A percentile compares a stretch with the other conserved stretches of the same genome.
phyloP scores from a whole-genome alignment of 495 filamentous ascomycete species.

The Jackrogersella minutella region DNA sequence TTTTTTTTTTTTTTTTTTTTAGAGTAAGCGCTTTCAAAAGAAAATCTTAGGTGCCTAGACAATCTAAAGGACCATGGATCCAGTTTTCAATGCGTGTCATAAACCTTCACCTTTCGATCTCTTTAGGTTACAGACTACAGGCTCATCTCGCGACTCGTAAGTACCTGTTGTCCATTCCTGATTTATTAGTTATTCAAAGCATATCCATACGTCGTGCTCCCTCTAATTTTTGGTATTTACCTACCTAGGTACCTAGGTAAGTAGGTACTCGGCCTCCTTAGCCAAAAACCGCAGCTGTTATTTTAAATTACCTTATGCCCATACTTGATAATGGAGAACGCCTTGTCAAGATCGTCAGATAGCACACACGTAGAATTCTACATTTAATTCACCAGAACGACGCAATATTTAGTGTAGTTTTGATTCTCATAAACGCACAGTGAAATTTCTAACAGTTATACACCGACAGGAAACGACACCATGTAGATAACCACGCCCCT shows the following conservation, averaged over 20 bases:
- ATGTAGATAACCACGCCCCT: background rate
- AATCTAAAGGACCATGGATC: no score
- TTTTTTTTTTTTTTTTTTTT: background rate
- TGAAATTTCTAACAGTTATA: conserved; percentile 1
- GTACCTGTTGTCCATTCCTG: no score
- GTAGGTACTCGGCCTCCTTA: background rate
- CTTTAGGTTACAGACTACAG: no score
- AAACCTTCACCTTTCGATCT: no score
- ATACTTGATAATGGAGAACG: no score
- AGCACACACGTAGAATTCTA: conserved; percentile 25
- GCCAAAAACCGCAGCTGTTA: background rate
- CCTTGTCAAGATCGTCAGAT: background rate
- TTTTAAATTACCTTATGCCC: background rate
- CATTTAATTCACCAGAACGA: background rate
- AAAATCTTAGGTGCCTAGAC: background rate
- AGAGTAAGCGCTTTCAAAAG: background rate
- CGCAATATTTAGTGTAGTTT: background rate
- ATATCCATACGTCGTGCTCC: background rate
- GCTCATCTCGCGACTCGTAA: no score
- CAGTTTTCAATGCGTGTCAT: no score
- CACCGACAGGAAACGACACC: background rate
- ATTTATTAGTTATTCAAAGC: background rate
- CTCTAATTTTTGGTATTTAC: background rate
- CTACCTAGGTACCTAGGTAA: no score
- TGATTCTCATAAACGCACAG: background rate